Evolutionary conservation across 768 basidiomycete species (phyloP).

Genomic region (Lactarius quietus): DNA sequence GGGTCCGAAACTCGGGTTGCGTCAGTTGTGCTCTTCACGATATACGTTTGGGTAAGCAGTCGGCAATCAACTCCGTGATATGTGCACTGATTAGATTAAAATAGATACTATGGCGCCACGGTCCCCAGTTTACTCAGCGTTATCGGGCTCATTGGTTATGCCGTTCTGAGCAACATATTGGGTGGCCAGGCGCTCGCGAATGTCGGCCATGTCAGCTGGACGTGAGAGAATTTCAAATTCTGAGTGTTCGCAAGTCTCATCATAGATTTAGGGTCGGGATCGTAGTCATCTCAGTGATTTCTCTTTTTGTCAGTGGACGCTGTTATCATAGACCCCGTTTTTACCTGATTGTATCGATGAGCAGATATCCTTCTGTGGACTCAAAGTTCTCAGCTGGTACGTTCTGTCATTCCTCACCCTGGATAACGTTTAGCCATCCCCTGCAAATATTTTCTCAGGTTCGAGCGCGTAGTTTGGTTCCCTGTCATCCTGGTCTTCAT

Average conservation of each 20-base stretch:
- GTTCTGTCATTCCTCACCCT: constrained; percentile 6
- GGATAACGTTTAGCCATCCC: too few species aligned
- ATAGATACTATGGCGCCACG: constrained; percentile 54
- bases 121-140: constrained; percentile 47
- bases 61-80: neutral
- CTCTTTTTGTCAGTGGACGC: constrained; percentile 45
- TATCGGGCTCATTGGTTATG: constrained; percentile 51
- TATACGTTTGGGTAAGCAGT: constrained; percentile 51
- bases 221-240: constrained; percentile 33
- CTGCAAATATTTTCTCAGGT: constrained; percentile 41
- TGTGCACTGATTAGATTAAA: constrained; percentile 12
- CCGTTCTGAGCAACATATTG: constrained; percentile 56
- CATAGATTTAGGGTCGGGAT: constrained; percentile 54
- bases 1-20: constrained; percentile 75
- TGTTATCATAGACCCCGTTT: neutral
- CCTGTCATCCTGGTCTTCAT: constrained; percentile 78
- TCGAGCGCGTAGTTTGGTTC: constrained; percentile 72
- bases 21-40: too few species aligned
- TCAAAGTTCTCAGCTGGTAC: constrained; percentile 57
- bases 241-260: neutral
- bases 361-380: constrained; percentile 64
- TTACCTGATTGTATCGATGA: constrained; percentile 2
- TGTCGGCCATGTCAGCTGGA: constrained; percentile 49
- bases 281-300: constrained; percentile 66
- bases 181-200: constrained; percentile 59